Conservation (phyloP, 2,329 filamentous ascomycete species). For the Fusarium pininemorale region DNA sequence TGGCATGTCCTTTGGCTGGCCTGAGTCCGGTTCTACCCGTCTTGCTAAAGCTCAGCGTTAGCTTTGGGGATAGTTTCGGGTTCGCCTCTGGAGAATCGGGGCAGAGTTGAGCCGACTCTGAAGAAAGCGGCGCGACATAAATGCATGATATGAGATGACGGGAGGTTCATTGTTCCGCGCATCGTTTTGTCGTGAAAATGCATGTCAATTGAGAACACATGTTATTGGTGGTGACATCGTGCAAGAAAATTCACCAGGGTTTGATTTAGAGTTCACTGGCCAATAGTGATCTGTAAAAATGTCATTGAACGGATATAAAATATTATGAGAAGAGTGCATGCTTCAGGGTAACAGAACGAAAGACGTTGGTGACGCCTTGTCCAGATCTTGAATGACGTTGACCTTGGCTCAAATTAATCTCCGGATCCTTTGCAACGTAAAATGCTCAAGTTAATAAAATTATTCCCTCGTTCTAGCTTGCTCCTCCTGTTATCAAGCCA, state of each 20-base stretch:
- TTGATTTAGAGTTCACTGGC: background rate
- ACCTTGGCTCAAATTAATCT: background rate
- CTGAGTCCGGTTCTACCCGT: constrained; percentile 20
- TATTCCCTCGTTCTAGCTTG: background rate
- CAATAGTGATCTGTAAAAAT: background rate
- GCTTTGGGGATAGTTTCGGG: constrained; percentile 6
- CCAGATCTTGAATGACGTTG: background rate
- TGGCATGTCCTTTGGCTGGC: background rate
- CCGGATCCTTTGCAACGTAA: background rate
- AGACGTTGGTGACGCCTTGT: background rate
- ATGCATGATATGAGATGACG: background rate
- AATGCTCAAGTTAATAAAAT: background rate
- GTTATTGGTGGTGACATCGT: background rate
- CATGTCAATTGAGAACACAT: background rate
- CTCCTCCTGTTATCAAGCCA: background rate
- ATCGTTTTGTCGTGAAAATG: background rate
- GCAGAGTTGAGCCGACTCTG: background rate
- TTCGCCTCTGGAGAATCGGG: background rate
- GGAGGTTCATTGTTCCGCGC: background rate
- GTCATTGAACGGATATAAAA: background rate
- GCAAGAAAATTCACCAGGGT: background rate
- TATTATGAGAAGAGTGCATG: background rate
- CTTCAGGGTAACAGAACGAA: no score
- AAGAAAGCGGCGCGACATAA: background rate
- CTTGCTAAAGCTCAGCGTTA: background rate